Conservation (phyloP, 306 rosid genomes). For the Fragaria vesca region DNA sequence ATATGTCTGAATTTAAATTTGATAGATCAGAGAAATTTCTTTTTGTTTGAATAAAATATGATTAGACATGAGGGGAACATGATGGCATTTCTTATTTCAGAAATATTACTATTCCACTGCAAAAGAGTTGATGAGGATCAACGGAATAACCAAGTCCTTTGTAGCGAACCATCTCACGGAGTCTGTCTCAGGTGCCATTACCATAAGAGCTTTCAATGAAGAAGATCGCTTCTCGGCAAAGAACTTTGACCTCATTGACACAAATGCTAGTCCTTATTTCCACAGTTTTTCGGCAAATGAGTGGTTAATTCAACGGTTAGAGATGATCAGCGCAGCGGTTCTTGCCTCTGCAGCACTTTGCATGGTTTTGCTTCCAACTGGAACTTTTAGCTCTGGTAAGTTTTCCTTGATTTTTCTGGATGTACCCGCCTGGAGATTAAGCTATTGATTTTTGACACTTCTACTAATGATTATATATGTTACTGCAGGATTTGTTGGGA, state of each 20-base stretch:
- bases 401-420: background rate
- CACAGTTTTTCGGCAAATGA: conserved; percentile 74
- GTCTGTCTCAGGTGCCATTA: conserved; percentile 78
- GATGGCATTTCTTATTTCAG: conserved; percentile 28
- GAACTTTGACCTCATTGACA: conserved; percentile 55
- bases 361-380: conserved; percentile 77
- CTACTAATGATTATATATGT: background rate
- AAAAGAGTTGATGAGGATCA: conserved; percentile 75
- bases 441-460: background rate
- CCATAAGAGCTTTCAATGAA: conserved; percentile 79
- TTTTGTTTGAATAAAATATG: background rate
- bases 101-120: conserved; percentile 69
- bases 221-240: conserved; percentile 64
- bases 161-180: conserved; percentile 81
- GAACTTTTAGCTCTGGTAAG: conserved; percentile 67
- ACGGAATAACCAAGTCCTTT: conserved; percentile 79
- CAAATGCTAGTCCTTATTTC: conserved; percentile 73
- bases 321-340: conserved; percentile 60
- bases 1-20: background rate
- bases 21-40: background rate
- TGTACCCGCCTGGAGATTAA: conserved; percentile 6
- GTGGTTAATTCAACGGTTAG: conserved; percentile 84
- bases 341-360: conserved; percentile 66
- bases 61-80: background rate
- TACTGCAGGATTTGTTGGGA: conserved; percentile 67